Evolutionary conservation across 108 stramenopile species (phyloP), one percentile per base, ranked within the genome.

Genomic region (Nitzschia sp.): DNA sequence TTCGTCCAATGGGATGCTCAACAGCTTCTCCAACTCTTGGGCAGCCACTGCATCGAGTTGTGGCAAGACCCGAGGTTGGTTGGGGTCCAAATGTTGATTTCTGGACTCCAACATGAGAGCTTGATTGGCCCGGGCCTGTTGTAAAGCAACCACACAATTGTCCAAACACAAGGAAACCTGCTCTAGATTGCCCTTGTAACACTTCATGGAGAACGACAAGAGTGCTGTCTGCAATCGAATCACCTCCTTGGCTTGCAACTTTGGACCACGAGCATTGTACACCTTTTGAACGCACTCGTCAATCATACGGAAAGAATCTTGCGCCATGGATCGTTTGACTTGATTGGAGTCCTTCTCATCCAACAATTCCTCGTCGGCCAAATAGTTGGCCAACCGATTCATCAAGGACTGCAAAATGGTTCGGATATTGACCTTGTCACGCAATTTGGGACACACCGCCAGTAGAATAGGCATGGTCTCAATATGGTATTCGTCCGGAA

Each of bases 401-500:
- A 97, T 97, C 69, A 97, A 75, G 20, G 83, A 77, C 69, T 95
- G 90, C 44, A 97, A 70, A 44, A 98, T 96, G 44, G 92, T 91
- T 6, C 96, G 83, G 41, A 97, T 93, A 63, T 96, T 95, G 39
- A 98, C 97, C 86, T 97, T 97, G 77, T 97, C 96, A 44, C 92
- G 86, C 52, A 98, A 76, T 57, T 77, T 81, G 24, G 93, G 88
- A 69, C 92, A 94, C 15, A 91, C 90, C 8, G 77, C 80, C 69
- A 99, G 69, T 29, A 98, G 87, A 50, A 85, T 76, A 41, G 89
- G 92, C 74, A 99, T 81, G 8, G 99, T 98, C 50, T 91, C 94
- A 57, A 98, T 83, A 70, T 98, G 97, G 77, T 94, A 99, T 64
- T 96, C 95, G 72, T 96, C 95, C 6, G 97, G 97, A 60, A 99